A percentile compares a stretch with the other conserved stretches of the same genome.
These are phyloP conservation scores for Microcyclospora pomicola DNA, from an alignment of 2,329 filamentous ascomycete genomes.

Conservation along the genomic window DNA sequence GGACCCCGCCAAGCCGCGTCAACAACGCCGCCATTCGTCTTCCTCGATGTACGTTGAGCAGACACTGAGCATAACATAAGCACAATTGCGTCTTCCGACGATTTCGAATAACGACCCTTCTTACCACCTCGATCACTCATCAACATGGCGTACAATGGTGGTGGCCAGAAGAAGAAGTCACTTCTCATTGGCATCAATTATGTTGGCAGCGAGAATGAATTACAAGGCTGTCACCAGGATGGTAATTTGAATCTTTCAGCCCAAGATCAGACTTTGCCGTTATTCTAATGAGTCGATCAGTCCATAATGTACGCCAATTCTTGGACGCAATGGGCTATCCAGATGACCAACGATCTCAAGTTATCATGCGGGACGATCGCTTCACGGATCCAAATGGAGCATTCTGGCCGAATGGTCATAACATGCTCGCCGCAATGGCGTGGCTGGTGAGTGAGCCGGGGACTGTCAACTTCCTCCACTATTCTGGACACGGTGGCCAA, in stretches of 20 bases:
- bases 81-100: neutral
- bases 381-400: conserved; percentile 18
- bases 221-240: conserved; percentile 37
- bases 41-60: neutral
- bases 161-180: conserved; percentile 25
- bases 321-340: conserved; percentile 23
- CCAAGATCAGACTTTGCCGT: neutral
- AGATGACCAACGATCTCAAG: conserved; percentile 27
- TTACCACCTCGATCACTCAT: neutral
- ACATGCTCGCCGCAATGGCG: conserved; percentile 38
- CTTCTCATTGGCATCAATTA: conserved; percentile 44
- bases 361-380: conserved; percentile 31
- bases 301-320: conserved; percentile 36
- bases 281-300: conserved; percentile 4
- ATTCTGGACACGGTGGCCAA: conserved; percentile 46
- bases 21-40: neutral
- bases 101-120: neutral
- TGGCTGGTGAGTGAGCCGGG: conserved; percentile 43
- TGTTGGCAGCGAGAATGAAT: conserved; percentile 27
- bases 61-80: neutral
- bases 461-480: conserved; percentile 42
- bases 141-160: conserved; percentile 3
- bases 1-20: neutral
- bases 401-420: conserved; percentile 21
- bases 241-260: neutral